Base-by-base conservation (phyloP, 768 basidiomycete genomes). In the Xerocomellus chrysenteron region DNA sequence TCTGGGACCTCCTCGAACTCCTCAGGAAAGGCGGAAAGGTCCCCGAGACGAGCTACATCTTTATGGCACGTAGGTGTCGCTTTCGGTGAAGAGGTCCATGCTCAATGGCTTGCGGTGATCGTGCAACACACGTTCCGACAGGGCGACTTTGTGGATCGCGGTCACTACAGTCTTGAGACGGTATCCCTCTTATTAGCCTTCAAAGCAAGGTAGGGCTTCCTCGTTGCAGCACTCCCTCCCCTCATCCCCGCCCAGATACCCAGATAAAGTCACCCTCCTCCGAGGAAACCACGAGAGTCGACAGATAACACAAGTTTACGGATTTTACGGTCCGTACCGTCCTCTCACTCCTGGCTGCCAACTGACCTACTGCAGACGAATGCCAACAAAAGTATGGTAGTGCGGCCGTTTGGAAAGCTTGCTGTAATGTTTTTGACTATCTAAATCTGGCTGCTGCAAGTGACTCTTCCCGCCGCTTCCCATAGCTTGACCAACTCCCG, bases 111-210 rank as follows among this genome's bases (percentile, higher is more conserved):
- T 35, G 28, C 43, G 44, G 19, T 33, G 41, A 43, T 45, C 39
- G 14, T 39, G 33, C 24, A 42, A 61, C 19, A 30, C 7, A 13
- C 19, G 52, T 26, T 26, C 26, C 6, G 43, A 52, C 58, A 93
- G 96, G 95, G 95, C 55, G 96, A 98, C 71, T 98, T 98, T 73
- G 96, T 98, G 50, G 96, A 98, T 74, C 81, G 96, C 54, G 95
- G 95, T 5, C 93, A 95, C 72, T 97, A 97, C 73, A 94, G 92
- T 65, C 77, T 98, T 26, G 96, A 98, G 73, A 98, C 96, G 0
- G 92, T 98, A 16, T 92, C 94, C 28, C 75, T 98, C 48, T 72
- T 98, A 26, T 75, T 98, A 30, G 90, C 87, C 1, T 78, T 97
- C 59, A 98, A 98, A 74, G 96, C 92, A 26, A 82, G 90, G 92